phyloP scores from a whole-genome alignment of 192 early-diverging fungal genomes.

The Linderina pennispora region DNA sequence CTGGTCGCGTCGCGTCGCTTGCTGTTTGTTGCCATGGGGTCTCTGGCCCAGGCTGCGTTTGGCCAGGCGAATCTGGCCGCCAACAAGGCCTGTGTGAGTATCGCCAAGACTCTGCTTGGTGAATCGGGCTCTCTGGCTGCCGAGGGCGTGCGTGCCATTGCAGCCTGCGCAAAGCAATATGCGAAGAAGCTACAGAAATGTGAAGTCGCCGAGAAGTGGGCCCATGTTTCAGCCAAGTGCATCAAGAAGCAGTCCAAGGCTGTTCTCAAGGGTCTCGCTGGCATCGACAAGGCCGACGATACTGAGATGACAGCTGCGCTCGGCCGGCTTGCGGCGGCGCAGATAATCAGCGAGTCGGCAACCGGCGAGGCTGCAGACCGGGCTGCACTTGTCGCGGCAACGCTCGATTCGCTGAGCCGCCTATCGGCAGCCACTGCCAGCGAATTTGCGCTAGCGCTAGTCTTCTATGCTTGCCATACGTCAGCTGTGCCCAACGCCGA shows the following conservation, averaged over 20 bases:
- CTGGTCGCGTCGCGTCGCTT: slow-evolving; percentile 9
- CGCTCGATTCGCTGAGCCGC: background rate
- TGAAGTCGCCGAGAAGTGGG: slow-evolving; percentile 12
- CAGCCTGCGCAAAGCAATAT: slow-evolving; percentile 6
- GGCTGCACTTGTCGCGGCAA: background rate
- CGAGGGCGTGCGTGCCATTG: slow-evolving; percentile 12
- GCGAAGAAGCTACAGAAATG: background rate
- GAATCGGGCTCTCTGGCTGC: slow-evolving; percentile 5
- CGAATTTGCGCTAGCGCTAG: slow-evolving; percentile 8
- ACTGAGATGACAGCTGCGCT: too few species aligned
- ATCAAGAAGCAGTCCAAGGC: too few species aligned
- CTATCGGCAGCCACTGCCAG: background rate
- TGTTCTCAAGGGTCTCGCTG: slow-evolving; percentile 1
- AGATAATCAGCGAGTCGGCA: too few species aligned
- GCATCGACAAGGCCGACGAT: background rate
- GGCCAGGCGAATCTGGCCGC: slow-evolving; percentile 3
- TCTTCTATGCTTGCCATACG: slow-evolving; percentile 6
- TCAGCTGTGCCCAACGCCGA: background rate
- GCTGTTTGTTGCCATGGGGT: slow-evolving; percentile 1
- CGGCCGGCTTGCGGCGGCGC: too few species aligned
- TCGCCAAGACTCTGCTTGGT: background rate
- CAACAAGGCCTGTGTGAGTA: background rate
- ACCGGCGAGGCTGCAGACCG: too few species aligned
- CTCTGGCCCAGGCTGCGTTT: slow-evolving; percentile 16
- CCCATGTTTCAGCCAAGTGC: too few species aligned